Conservation (phyloP, 306 rosid genomes). For the Acacia crassicarpa region DNA sequence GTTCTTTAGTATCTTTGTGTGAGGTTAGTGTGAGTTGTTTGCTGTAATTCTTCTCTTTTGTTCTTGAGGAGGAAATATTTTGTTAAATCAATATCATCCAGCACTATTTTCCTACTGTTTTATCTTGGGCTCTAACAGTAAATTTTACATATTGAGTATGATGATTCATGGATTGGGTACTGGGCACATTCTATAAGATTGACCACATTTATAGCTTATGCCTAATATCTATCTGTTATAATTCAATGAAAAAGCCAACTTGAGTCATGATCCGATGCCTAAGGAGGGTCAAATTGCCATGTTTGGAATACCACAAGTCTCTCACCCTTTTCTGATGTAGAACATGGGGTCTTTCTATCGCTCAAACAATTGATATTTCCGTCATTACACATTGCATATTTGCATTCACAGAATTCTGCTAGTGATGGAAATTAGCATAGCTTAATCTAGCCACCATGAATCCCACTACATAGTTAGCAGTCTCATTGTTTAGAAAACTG, state of each 20-base stretch:
- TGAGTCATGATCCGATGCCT: background rate
- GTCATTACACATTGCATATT: no score
- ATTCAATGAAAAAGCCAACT: background rate
- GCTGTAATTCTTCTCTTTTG: no score
- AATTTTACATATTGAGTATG: conserved; percentile 3
- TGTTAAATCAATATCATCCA: no score
- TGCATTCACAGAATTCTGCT: background rate
- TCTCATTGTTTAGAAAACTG: conserved; percentile 3
- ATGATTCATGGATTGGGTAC: conserved; percentile 8
- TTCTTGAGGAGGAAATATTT: no score
- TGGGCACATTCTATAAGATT: conserved; percentile 2
- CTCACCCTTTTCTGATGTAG: background rate
- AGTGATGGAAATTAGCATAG: background rate
- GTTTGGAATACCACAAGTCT: background rate
- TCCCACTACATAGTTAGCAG: background rate
- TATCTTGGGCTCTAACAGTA: no score
- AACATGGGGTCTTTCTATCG: background rate
- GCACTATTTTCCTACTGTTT: no score
- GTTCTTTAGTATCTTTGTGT: no score
- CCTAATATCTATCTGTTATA: conserved; percentile 2
- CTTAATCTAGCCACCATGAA: background rate
- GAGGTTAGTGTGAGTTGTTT: no score
- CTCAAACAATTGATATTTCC: background rate
- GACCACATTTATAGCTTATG: background rate
- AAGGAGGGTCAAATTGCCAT: background rate